phyloP scores from a whole-genome alignment of 352 stramenopile genomes.

The Pythium folliculosum region DNA sequence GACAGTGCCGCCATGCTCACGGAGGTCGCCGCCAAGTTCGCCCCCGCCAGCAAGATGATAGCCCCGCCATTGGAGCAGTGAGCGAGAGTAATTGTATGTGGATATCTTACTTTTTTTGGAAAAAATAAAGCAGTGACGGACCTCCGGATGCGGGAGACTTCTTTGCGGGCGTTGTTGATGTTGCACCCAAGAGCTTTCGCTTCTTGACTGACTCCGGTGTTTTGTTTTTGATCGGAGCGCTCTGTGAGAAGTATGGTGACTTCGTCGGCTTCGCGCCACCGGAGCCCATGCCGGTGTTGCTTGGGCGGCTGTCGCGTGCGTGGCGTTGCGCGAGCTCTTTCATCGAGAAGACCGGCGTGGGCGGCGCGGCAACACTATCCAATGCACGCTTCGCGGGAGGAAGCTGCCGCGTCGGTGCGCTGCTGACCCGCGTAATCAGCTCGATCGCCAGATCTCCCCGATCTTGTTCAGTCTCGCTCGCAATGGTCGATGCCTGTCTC shows the following conservation, averaged over 20 bases:
- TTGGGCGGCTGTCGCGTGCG: neutral
- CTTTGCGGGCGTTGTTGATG: neutral
- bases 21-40: constrained; percentile 13
- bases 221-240: neutral
- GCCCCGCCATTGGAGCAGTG: neutral
- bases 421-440: constrained; percentile 15
- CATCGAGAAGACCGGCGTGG: constrained; percentile 20
- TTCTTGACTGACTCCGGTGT: constrained; percentile 17
- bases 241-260: neutral
- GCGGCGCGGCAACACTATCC: constrained; percentile 1
- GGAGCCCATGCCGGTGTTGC: neutral
- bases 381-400: neutral
- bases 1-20: neutral
- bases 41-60: neutral
- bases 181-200: neutral
- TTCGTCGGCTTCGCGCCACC: neutral
- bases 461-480: neutral
- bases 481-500: neutral
- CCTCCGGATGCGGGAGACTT: constrained; percentile 9
- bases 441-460: constrained; percentile 29
- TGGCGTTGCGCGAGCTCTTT: constrained; percentile 29
- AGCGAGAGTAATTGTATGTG: neutral
- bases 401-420: constrained; percentile 14
- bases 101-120: constrained; percentile 31
- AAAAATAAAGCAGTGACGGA: constrained; percentile 53